Percentiles rank a stretch among this genome's conserved stretches.
Conservation (phyloP, 2,329 filamentous ascomycete genomes). For the Cadophora luteo-olivacea region DNA sequence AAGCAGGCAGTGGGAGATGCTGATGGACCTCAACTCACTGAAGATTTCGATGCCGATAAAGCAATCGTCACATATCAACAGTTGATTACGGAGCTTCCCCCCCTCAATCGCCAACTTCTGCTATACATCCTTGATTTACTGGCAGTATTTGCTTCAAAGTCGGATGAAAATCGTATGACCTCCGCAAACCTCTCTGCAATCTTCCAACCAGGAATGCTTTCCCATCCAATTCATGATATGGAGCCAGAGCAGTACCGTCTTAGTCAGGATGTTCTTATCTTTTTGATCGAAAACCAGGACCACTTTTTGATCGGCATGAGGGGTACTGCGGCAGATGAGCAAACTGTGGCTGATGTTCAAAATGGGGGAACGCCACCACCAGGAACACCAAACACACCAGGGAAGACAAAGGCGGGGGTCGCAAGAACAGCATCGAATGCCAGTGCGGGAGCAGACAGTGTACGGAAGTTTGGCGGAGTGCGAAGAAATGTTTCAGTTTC, state of each 20-base stretch:
- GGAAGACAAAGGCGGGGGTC: conserved; percentile 63
- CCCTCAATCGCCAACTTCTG: conserved; percentile 89
- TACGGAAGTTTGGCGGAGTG: conserved; percentile 79
- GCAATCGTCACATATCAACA: conserved; percentile 86
- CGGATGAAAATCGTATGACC: conserved; percentile 96
- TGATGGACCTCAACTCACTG: conserved; percentile 72
- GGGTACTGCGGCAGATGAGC: conserved; percentile 93
- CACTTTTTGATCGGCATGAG: conserved; percentile 99
- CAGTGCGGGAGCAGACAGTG: conserved; percentile 86
- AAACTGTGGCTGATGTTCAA: conserved; percentile 67
- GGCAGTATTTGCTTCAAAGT: conserved; percentile 96
- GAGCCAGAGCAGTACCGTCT: conserved; percentile 90
- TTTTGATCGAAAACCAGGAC: conserved; percentile 97
- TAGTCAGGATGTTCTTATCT: conserved; percentile 96
- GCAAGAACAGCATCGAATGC: conserved; percentile 84
- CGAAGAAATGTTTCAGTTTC: conserved; percentile 91
- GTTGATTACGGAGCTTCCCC: conserved; percentile 90
- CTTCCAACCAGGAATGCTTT: conserved; percentile 95
- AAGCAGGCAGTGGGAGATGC: conserved; percentile 76
- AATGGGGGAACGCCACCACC: conserved; percentile 69
- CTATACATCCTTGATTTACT: conserved; percentile 96
- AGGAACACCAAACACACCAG: conserved; percentile 56
- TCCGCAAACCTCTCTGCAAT: conserved; percentile 94
- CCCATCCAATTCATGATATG: conserved; percentile 95
- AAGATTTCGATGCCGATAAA: conserved; percentile 74